Conservation (phyloP, 352 stramenopile species). For the Globisporangium paroecandrum region DNA sequence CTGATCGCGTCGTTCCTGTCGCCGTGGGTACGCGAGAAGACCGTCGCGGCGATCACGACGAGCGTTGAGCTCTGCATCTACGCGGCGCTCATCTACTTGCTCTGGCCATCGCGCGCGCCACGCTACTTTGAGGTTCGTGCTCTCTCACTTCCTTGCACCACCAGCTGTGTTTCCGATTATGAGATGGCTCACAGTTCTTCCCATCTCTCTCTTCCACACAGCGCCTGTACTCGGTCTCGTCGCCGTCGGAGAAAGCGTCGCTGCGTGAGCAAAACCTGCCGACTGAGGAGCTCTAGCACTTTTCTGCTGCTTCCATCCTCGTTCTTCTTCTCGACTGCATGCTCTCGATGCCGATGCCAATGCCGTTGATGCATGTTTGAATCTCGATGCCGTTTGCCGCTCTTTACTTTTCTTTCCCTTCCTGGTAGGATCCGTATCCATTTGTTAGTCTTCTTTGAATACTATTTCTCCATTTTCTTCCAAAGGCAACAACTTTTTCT, state of each 20-base stretch:
- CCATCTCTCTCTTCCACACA: conserved; percentile 16
- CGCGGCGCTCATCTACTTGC: conserved; percentile 56
- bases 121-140: conserved; percentile 71
- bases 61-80: conserved; percentile 55
- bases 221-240: conserved; percentile 71
- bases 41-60: conserved; percentile 52
- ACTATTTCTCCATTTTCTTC: background rate
- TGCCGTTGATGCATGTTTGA: conserved; percentile 1
- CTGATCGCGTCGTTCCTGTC: conserved; percentile 69
- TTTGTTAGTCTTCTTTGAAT: background rate
- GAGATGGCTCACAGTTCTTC: background rate
- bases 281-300: conserved; percentile 49
- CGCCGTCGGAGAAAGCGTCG: conserved; percentile 61
- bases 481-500: background rate
- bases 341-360: background rate
- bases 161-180: background rate
- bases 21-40: conserved; percentile 77
- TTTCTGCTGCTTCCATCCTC: no score
- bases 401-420: background rate
- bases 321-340: background rate
- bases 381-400: background rate
- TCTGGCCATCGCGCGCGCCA: conserved; percentile 68
- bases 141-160: background rate
- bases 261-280: conserved; percentile 59
- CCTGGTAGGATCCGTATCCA: background rate